phyloP scores from a whole-genome alignment of 495 filamentous ascomycete species.

The Podospora pseudocomata region DNA sequence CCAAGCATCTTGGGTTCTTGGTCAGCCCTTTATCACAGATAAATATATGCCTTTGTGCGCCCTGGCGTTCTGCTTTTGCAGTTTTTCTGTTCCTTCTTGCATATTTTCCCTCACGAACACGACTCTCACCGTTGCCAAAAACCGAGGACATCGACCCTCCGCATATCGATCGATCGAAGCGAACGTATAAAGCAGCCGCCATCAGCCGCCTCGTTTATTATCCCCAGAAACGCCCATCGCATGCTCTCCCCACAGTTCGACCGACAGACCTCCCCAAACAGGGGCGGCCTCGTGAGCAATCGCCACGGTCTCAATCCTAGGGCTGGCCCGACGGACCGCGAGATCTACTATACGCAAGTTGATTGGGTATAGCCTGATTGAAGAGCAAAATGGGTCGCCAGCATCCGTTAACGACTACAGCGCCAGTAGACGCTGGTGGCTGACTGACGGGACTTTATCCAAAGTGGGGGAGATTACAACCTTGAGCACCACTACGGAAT shows the following conservation, averaged over 20 bases:
- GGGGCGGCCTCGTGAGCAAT: neutral
- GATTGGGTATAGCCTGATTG: slow-evolving; percentile 35
- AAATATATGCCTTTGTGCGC: neutral
- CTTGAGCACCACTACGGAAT: slow-evolving; percentile 17
- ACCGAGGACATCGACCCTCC: neutral
- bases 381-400: slow-evolving; percentile 9
- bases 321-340: slow-evolving; percentile 34
- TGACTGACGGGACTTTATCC: slow-evolving; percentile 27
- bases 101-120: neutral
- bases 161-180: neutral
- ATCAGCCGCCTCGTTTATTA: neutral
- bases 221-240: neutral
- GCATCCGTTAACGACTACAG: slow-evolving; percentile 7
- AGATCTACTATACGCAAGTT: slow-evolving; percentile 26
- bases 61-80: neutral
- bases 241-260: neutral
- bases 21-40: neutral
- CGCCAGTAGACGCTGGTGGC: slow-evolving; percentile 16
- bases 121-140: neutral
- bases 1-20: slow-evolving; percentile 6
- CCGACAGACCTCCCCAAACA: neutral
- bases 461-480: slow-evolving; percentile 32
- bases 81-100: neutral
- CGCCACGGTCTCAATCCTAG: neutral
- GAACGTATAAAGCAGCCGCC: neutral